Evolutionary conservation across 2,329 filamentous ascomycete genomes (phyloP).

Genomic region (Colletotrichum ledebouriae): DNA sequence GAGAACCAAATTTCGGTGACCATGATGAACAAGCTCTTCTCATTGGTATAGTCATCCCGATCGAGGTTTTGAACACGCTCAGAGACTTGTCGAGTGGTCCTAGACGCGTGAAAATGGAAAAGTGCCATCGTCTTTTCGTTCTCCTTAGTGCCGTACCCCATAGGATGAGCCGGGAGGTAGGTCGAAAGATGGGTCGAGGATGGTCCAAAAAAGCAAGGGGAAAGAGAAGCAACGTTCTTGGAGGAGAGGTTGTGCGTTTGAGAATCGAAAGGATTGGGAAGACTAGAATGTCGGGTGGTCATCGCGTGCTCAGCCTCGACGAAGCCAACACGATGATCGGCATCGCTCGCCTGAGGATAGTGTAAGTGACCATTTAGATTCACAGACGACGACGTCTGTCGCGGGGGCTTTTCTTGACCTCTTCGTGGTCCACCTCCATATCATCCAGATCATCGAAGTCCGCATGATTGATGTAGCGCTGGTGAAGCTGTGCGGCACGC

Average conservation of each 20-base stretch:
- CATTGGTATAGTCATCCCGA: neutral
- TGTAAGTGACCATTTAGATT: neutral
- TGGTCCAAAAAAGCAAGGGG: too few relatives aligned
- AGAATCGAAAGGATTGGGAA: neutral
- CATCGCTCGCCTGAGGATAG: neutral
- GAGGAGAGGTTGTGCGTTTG: neutral
- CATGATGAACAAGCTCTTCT: neutral
- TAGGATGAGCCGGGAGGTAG: too few relatives aligned
- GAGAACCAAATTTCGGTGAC: neutral
- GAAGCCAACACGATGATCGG: neutral
- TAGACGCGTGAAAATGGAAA: too few relatives aligned
- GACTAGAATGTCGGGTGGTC: too few relatives aligned
- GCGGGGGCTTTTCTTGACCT: neutral
- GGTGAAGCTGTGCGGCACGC: slow-evolving; percentile 9
- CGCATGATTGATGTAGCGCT: neutral
- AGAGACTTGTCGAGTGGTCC: too few relatives aligned
- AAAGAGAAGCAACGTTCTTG: neutral
- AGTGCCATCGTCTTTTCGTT: too few relatives aligned
- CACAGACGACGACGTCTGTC: neutral
- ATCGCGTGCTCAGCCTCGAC: neutral
- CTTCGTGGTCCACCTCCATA: neutral
- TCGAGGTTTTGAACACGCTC: neutral
- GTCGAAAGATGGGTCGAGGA: too few relatives aligned
- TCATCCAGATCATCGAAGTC: neutral
- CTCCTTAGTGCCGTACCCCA: too few relatives aligned